Base-by-base conservation (phyloP, 257 asterid species). In the Penstemon eatonii region DNA sequence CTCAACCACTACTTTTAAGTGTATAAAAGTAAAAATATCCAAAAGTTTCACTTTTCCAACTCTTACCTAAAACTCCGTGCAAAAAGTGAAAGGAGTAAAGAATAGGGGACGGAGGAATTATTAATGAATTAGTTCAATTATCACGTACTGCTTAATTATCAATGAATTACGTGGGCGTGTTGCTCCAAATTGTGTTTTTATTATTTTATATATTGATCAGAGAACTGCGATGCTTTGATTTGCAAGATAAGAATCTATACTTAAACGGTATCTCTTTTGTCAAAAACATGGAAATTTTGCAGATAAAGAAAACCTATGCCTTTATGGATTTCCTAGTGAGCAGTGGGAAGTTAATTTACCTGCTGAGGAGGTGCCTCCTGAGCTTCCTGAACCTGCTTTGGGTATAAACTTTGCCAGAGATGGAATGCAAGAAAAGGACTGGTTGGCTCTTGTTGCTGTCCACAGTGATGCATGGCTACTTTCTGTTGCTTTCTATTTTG, bases 401-500 rank as follows among this genome's bases (percentile, higher is more conserved):
- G 96, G 96, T 43, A 89, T 89, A 41, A 89, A 86, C 82, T 89
- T 89, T 80, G 92, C 94, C 54, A 81, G 94, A 67, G 96, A 86
- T 79, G 94, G 94, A 63, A 89, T 89, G 96, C 87, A 80, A 75
- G 89, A 80, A 68, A 83, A 82, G 77, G 92, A 89, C 76, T 89
- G 94, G 96, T 71, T 86, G 66, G 86, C 94, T 68, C 78, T 89
- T 78, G 96, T 89, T 74, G 92, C 96, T 80, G 86, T 85, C 40
- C 95, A 83, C 72, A 89, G 96, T 59, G 96, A 89, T 44, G 88
- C 90, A 36, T 89, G 96, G 96, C 80, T 89, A 66, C 87, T 83
- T 61, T 75, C 92, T 64, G 86, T 89, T 71, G 81, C 96, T 65
- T 89, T 82, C 84, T 89, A 83, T 69, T 82, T 89, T 70, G 96